Percentiles rank a stretch among this genome's conserved stretches.
phyloP scores from a whole-genome alignment of 2,329 filamentous ascomycete genomes.

The Calonectria pauciramosa region DNA sequence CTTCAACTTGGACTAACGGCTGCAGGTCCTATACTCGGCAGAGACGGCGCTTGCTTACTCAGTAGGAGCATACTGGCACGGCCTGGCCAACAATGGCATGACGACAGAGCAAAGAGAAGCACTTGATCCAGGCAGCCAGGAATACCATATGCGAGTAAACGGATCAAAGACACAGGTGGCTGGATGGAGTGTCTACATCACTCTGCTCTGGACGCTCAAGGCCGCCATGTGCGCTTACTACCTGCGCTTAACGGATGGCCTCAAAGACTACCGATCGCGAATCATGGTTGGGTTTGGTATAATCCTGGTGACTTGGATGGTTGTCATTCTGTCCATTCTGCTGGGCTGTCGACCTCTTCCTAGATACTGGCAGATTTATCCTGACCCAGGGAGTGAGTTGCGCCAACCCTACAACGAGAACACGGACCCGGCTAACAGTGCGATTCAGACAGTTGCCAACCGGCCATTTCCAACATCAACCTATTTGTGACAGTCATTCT shows the following conservation, averaged over 20 bases:
- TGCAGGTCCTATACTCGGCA: constrained; percentile 62
- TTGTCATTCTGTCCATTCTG: constrained; percentile 62
- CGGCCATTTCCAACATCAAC: constrained; percentile 62
- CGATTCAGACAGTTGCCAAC: constrained; percentile 56
- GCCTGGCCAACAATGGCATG: constrained; percentile 68
- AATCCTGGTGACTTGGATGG: constrained; percentile 61
- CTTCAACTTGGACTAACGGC: constrained; percentile 56
- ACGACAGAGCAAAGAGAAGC: constrained; percentile 59
- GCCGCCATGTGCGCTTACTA: constrained; percentile 67
- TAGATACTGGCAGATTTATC: constrained; percentile 70
- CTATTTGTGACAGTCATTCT: constrained; percentile 62
- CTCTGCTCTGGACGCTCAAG: constrained; percentile 66
- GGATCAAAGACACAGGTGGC: constrained; percentile 68
- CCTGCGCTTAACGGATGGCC: constrained; percentile 58
- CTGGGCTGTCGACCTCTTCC: constrained; percentile 64
- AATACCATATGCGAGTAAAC: constrained; percentile 52
- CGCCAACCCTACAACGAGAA: not conserved
- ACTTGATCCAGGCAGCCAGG: constrained; percentile 56
- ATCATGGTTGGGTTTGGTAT: constrained; percentile 63
- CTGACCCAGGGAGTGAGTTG: constrained; percentile 66
- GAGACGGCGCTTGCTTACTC: constrained; percentile 64
- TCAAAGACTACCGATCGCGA: constrained; percentile 23
- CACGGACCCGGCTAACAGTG: constrained; percentile 17
- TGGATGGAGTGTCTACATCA: constrained; percentile 65
- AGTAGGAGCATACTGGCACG: constrained; percentile 58